Percentiles rank a stretch among this genome's conserved stretches.
Evolutionary conservation across 306 rosid species (phyloP).

Genomic region (Ammopiptanthus mongolicus): DNA sequence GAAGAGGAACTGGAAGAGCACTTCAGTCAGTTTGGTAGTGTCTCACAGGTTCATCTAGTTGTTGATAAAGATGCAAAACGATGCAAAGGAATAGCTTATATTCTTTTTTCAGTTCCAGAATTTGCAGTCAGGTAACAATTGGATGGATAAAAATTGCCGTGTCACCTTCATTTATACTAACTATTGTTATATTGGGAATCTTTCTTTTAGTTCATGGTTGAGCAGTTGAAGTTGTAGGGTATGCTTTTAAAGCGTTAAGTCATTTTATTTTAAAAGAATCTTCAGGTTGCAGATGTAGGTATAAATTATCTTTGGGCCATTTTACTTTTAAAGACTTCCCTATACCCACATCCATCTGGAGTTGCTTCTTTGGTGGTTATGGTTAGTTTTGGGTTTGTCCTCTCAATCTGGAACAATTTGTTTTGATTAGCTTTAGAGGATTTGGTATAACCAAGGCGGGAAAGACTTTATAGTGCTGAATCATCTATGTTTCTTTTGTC

Average conservation of each 20-base stretch:
- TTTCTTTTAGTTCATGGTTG: background rate
- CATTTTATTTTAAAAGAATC: background rate
- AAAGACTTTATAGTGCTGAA: background rate
- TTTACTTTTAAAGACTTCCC: background rate
- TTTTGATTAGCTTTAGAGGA: background rate
- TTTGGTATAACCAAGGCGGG: background rate
- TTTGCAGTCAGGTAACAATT: conserved; percentile 53
- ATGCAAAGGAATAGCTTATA: conserved; percentile 69
- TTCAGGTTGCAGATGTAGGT: background rate
- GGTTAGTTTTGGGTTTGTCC: background rate
- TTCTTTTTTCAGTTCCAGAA: conserved; percentile 50
- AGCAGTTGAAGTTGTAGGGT: background rate
- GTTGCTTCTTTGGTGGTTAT: conserved; percentile 1
- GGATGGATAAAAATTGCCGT: background rate
- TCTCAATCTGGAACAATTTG: background rate
- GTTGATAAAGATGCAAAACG: conserved; percentile 71
- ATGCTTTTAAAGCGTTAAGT: background rate
- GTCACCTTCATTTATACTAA: background rate
- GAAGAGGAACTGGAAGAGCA: conserved; percentile 85
- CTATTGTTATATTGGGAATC: background rate
- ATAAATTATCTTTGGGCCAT: background rate
- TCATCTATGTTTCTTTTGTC: background rate
- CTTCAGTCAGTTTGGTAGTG: conserved; percentile 56
- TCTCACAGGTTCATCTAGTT: conserved; percentile 75
- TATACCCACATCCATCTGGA: background rate